Evolutionary conservation across 2,329 filamentous ascomycete species (phyloP).

Genomic region (Fusarium albidum): DNA sequence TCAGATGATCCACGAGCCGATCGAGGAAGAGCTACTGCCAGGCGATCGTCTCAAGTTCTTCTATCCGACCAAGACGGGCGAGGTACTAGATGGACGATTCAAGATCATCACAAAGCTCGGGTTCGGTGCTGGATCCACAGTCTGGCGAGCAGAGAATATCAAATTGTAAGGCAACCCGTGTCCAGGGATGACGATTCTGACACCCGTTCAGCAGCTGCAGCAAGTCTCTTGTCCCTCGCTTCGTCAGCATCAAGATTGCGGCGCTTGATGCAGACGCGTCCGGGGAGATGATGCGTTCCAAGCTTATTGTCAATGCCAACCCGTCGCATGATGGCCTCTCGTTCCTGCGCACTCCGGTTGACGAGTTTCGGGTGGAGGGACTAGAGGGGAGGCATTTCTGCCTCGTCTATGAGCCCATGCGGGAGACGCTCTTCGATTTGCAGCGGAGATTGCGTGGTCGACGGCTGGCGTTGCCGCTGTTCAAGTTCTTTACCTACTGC

Average conservation of each 20-base stretch:
- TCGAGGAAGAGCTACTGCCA: slow-evolving; percentile 32
- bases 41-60: slow-evolving; percentile 20
- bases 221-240: slow-evolving; percentile 4
- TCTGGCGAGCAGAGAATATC: slow-evolving; percentile 47
- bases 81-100: slow-evolving; percentile 46
- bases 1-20: slow-evolving; percentile 18
- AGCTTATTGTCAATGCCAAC: slow-evolving; percentile 22
- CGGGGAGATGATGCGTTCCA: slow-evolving; percentile 12
- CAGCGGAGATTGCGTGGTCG: slow-evolving; percentile 24
- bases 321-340: slow-evolving; percentile 23
- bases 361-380: slow-evolving; percentile 24
- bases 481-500: slow-evolving; percentile 27
- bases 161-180: slow-evolving; percentile 13
- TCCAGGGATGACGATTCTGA: no score
- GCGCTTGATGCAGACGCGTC: slow-evolving; percentile 23
- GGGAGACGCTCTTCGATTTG: slow-evolving; percentile 29
- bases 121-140: slow-evolving; percentile 46
- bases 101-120: slow-evolving; percentile 48
- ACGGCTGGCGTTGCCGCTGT: slow-evolving; percentile 16
- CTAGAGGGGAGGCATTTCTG: slow-evolving; percentile 29
- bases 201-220: not conserved
- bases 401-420: slow-evolving; percentile 34
- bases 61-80: slow-evolving; percentile 29
- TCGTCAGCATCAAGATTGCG: slow-evolving; percentile 30
- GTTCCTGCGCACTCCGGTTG: slow-evolving; percentile 15